These are phyloP conservation scores for Onygena corvina DNA, from an alignment of 2,329 filamentous ascomycete species.

Conservation along the genomic window DNA sequence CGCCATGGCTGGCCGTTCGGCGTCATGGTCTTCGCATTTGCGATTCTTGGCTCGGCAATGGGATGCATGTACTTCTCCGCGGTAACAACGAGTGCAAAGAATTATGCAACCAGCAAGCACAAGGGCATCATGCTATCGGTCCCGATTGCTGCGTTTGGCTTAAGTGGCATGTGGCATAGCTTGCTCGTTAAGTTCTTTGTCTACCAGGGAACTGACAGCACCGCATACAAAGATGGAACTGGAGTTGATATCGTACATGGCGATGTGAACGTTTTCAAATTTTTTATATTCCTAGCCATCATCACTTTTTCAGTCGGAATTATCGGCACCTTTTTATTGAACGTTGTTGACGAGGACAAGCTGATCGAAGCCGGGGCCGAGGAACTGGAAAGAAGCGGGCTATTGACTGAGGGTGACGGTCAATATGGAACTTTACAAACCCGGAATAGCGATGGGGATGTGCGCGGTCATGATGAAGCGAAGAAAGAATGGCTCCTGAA, in stretches of 20 bases:
- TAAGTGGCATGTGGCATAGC: constrained; percentile 93
- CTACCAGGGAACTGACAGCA: constrained; percentile 9
- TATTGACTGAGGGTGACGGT: constrained; percentile 51
- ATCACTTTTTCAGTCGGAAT: constrained; percentile 60
- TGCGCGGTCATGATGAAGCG: constrained; percentile 44
- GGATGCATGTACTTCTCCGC: constrained; percentile 80
- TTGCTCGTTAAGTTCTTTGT: constrained; percentile 59
- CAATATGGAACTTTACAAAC: constrained; percentile 33
- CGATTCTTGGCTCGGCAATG: constrained; percentile 70
- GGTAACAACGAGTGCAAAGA: constrained; percentile 95
- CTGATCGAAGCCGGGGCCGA: constrained; percentile 84
- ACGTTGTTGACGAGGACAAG: constrained; percentile 54
- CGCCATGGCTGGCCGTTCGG: constrained; percentile 55
- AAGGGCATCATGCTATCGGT: constrained; percentile 79
- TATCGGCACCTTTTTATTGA: constrained; percentile 60
- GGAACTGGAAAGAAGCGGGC: constrained; percentile 76
- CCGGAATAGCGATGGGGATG: constrained; percentile 20
- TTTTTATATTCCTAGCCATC: constrained; percentile 72
- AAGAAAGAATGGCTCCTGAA: constrained; percentile 90
- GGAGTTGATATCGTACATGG: constrained; percentile 46
- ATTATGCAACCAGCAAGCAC: constrained; percentile 80
- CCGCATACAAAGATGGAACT: constrained; percentile 57
- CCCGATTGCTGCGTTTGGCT: constrained; percentile 82
- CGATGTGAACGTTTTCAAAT: constrained; percentile 63
- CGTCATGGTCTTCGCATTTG: constrained; percentile 75